Evolutionary conservation across 2,329 filamentous ascomycete species (phyloP).

Genomic region (Clonostachys rosea): DNA sequence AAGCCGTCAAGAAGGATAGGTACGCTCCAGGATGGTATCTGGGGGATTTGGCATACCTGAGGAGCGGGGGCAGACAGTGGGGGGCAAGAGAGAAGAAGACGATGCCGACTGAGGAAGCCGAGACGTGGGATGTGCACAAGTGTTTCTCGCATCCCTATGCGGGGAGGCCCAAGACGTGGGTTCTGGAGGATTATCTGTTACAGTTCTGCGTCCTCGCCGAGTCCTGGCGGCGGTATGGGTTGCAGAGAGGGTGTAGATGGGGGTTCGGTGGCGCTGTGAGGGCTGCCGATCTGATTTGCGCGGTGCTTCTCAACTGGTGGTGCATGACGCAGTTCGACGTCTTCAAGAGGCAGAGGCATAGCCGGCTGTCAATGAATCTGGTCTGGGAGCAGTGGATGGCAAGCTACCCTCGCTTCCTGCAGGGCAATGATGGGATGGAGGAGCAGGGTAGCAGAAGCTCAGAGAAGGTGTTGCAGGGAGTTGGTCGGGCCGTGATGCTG

Average conservation of each 20-base stretch:
- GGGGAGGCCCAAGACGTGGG: not conserved
- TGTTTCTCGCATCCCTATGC: too few species aligned
- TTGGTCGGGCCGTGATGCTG: too few species aligned
- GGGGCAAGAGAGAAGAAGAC: too few species aligned
- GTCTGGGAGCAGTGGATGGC: conserved; percentile 22
- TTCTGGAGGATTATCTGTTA: not conserved
- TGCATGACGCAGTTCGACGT: conserved; percentile 8
- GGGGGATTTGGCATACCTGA: too few species aligned
- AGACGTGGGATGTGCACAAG: too few species aligned
- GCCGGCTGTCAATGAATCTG: conserved; percentile 3
- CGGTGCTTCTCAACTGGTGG: conserved; percentile 12
- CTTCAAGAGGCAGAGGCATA: not conserved
- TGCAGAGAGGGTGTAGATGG: conserved; percentile 1
- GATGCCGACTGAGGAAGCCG: too few species aligned
- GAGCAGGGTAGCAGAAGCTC: not conserved
- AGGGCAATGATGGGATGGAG: not conserved
- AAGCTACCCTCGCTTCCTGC: conserved; percentile 7
- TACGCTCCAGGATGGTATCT: too few species aligned
- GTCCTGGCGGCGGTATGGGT: conserved; percentile 4
- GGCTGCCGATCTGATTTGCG: conserved; percentile 2
- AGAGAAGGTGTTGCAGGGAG: too few species aligned
- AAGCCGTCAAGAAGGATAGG: too few species aligned
- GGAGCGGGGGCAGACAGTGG: too few species aligned
- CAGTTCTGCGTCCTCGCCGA: conserved; percentile 3
- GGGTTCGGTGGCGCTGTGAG: conserved; percentile 1